Base-by-base conservation (phyloP, 2,329 filamentous ascomycete species). In the Cordyceps cateniannulata region DNA sequence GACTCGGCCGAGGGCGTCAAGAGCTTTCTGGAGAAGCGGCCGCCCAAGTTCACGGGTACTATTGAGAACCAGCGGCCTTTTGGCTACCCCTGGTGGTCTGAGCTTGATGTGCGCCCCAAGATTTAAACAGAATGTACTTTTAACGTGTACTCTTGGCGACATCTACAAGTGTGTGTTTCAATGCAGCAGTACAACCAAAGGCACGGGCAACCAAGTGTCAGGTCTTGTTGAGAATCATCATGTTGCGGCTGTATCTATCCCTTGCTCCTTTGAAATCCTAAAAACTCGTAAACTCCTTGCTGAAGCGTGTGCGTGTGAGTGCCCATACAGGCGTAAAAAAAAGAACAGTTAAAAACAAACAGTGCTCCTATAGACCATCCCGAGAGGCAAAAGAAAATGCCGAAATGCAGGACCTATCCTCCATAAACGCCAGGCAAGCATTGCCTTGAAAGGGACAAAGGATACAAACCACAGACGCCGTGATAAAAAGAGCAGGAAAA, bases 11-110 rank as follows among this genome's bases (percentile, higher is more conserved):
- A 91, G 69, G 88, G 87, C 3, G 82, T 90, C 7, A 69, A 78
- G 59, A 85, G 85, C n/a, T 91, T 91, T 70, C 72, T 89, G 69
- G 77, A 90, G 73, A 90, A 90, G 77, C 77, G 88, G 54, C 77
- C 79, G 61, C 83, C 86, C 0, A 75, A 80, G 14, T 90, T 91
- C 67, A 76, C 73, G 40, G 87, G 79, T 1, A 84, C 78, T 7
- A 79, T 89, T 73, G 81, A 84, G 24, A 76, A 81, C 35, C 81
- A 88, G 69, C 77, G 79, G 9, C 85, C 87, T 2, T 71, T 72
- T 0, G 78, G 77, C 16, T 88, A 85, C 72, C 88, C 87, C 0
- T 91, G 87, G 88, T 90, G 87, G 86, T 73, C 80, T 52, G 79
- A 82, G 14, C 71, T 71, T 27, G 71, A 75, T 56, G 66, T 73